Conservation (phyloP, 257 asterid species). For the Nicotiana noctiflora region DNA sequence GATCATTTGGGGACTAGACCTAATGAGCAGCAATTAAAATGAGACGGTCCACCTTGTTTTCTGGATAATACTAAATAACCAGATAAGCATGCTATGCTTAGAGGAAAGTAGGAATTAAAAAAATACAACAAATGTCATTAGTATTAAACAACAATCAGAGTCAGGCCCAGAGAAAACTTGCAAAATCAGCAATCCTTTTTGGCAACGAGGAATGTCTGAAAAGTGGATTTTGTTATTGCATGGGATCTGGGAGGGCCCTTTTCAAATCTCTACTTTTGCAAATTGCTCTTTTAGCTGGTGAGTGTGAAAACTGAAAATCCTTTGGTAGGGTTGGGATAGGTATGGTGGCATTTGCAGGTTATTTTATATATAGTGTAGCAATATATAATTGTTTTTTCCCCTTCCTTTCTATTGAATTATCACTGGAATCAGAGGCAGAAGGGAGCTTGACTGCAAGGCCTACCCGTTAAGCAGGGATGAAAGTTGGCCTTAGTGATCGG, state of each 20-base stretch:
- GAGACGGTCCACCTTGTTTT: not conserved
- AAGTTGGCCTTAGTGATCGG: too few species aligned
- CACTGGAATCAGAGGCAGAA: not conserved
- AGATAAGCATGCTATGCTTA: not conserved
- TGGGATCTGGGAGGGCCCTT: conserved; percentile 3
- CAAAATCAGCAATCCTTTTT: not conserved
- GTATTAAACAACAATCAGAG: too few species aligned
- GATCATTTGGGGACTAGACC: too few species aligned
- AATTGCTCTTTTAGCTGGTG: not conserved
- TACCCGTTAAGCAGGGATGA: too few species aligned
- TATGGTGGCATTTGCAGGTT: not conserved
- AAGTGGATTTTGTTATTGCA: not conserved
- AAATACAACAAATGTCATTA: not conserved
- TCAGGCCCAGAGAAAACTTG: not conserved
- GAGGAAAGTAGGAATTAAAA: not conserved
- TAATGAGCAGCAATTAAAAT: too few species aligned
- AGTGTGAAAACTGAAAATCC: too few species aligned
- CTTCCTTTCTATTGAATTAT: not conserved
- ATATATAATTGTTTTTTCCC: too few species aligned
- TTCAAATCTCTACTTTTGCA: not conserved
- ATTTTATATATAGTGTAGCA: not conserved
- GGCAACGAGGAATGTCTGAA: not conserved
- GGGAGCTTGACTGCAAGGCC: too few species aligned
- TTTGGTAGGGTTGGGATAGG: not conserved
- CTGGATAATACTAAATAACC: not conserved